Evolutionary conservation across 306 rosid species (phyloP), one percentile per base, ranked within the genome.

Genomic region (Prosopis cineraria): DNA sequence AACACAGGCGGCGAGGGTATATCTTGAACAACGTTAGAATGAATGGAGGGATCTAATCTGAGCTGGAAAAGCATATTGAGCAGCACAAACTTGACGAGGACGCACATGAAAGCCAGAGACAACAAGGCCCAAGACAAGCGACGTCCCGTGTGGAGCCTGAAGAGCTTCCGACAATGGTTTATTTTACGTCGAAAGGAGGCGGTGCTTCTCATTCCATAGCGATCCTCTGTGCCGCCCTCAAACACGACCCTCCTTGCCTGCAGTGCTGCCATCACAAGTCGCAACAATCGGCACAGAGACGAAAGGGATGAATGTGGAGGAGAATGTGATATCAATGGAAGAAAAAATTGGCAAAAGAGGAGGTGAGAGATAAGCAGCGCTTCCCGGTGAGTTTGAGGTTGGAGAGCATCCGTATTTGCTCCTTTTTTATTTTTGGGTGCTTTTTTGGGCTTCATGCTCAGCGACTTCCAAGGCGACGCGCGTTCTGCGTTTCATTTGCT

Each of bases 381-480:
- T 40, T 50, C 65, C 67, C 13, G 70, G 33, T 62, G 2, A n/a
- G 27, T 52, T 20, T 83, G 77, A 41, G 62, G 70, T 69, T 78
- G 36, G 19, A 67, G 48, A 47, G 19, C 40, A 77, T 41, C 71
- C 78, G 55, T 76, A 50, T 74, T 72, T 79, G n/a, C n/a, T n/a
- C n/a, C 20, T 25, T 10, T 56, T n/a, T n/a, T n/a, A n/a, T n/a
- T n/a, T n/a, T n/a, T n/a, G n/a, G n/a, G 34, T 29, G 27, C 64
- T 25, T 24, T 56, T 22, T 25, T 25, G 10, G 7, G 29, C 34
- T 3, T 22, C 4, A 56, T 25, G 34, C 19, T 24, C 19, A 50
- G 27, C 90, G 87, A 20, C 79, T 69, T 81, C 37, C 70, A 12
- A 58, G 93, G 84, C 87, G 81, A 79, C 66, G n/a, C 59, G 64